Evolutionary conservation across 805 yeast genomes (phyloP).

Genomic region (Lipomyces orientalis): DNA sequence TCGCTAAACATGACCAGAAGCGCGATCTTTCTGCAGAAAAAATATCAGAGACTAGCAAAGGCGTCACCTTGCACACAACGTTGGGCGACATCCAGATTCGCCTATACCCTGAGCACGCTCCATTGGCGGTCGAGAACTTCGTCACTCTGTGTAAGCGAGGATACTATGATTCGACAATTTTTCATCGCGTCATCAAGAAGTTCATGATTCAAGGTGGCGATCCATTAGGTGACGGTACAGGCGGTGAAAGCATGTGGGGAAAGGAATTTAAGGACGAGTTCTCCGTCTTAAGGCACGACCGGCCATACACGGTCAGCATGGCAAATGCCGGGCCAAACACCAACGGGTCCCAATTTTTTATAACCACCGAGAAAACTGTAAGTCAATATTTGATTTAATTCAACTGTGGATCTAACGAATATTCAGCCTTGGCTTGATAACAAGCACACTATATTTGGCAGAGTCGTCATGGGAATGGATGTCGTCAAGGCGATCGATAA

Average conservation of each 20-base stretch:
- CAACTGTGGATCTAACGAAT: slow-evolving; percentile 37
- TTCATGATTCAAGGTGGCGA: slow-evolving; percentile 71
- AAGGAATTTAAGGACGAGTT: slow-evolving; percentile 55
- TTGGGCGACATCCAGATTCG: slow-evolving; percentile 52
- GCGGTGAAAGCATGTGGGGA: slow-evolving; percentile 50
- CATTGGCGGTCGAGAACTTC: slow-evolving; percentile 53
- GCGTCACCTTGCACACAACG: slow-evolving; percentile 49
- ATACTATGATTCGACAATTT: slow-evolving; percentile 50
- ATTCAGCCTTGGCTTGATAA: slow-evolving; percentile 60
- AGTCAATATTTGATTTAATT: slow-evolving; percentile 6
- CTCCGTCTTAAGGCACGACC: slow-evolving; percentile 54
- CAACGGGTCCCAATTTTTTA: slow-evolving; percentile 66
- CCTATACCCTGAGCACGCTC: slow-evolving; percentile 48
- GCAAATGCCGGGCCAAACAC: slow-evolving; percentile 65
- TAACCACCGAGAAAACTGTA: slow-evolving; percentile 58
- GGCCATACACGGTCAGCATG: slow-evolving; percentile 63
- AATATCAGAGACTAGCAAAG: slow-evolving; percentile 19
- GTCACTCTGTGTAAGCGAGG: slow-evolving; percentile 46
- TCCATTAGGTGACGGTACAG: slow-evolving; percentile 54
- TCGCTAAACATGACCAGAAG: slow-evolving; percentile 14
- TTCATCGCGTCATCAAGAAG: slow-evolving; percentile 53
- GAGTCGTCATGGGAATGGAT: slow-evolving; percentile 56
- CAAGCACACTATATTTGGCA: slow-evolving; percentile 64
- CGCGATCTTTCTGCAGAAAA: slow-evolving; percentile 20
- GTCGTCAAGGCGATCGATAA: slow-evolving; percentile 57